Evolutionary conservation across 306 rosid genomes (phyloP), one percentile per base, ranked within the genome.

Genomic region (Quercus glauca): DNA sequence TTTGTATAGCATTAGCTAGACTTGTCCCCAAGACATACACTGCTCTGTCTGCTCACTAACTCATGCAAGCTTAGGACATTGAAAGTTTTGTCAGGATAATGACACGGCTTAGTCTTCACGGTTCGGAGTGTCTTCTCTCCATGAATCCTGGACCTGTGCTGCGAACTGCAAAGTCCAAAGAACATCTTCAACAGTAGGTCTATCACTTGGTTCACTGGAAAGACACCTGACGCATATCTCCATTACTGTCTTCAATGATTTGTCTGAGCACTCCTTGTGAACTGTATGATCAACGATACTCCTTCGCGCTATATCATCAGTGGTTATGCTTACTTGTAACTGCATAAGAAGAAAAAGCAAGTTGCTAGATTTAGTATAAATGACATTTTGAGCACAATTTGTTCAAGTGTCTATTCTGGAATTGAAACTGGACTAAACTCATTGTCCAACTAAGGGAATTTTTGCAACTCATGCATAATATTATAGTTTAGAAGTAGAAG

Each of bases 121-220:
- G 77, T 87, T 88, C 74, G 31, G 83, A 69, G 80, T 64, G 81
- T 90, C 89, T 70, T 76, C 83, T 83, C 45, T 80, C 74, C 89
- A 85, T 51, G 89, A 80, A 76, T 88, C 89, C 86, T 95, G 99
- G 86, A 95, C 91, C 79, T 93, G 99, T 69, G 90, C 93, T 63
- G 98, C 98, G 86, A 90, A 95, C 73, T 93, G 98, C 91, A 95
- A 76, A 84, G 92, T 93, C 99, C 99, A 95, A 29, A 95, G 93
- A 75, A 93, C 83, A 78, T 90, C 99, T 82, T 91, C 99, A 13
- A 93, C 91, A 4, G 99, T 90, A 78, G 98, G 99, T 82, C 94
- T 87, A 6, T 83, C 86, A 71, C 81, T 60, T 63, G 88, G 85
- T 65, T 90, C 91, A 49, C 45, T 68, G 15, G 87, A 85, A 68